These are phyloP conservation scores for Cladosporium colombiae DNA, from an alignment of 2,329 filamentous ascomycete genomes.

Conservation along the genomic window DNA sequence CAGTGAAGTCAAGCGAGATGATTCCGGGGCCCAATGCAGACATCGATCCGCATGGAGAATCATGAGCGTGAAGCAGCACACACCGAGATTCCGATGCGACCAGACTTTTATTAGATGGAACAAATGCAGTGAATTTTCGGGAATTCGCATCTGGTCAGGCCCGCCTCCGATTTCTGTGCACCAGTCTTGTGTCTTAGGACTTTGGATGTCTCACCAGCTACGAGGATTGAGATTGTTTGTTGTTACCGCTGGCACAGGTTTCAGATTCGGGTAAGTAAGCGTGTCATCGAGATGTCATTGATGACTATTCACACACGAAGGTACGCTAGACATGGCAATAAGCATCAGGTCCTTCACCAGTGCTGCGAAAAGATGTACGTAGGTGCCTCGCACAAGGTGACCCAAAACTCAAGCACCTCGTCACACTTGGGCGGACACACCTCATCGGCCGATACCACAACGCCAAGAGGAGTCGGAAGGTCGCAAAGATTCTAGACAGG, in stretches of 20 bases:
- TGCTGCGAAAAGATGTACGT: no score
- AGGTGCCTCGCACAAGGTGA: no score
- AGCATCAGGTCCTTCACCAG: no score
- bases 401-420: background rate
- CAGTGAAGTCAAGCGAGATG: no score
- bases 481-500: conserved; percentile 5
- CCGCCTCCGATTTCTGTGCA: background rate
- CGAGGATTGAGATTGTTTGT: background rate
- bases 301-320: no score
- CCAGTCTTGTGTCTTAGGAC: background rate
- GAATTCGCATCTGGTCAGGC: background rate
- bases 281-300: background rate
- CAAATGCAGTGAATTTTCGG: background rate
- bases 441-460: conserved; percentile 12
- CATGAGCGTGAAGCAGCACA: background rate
- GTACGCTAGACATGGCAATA: no score
- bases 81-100: background rate
- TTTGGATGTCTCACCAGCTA: background rate
- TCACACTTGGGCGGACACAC: background rate
- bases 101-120: background rate
- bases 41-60: background rate
- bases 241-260: background rate
- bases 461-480: conserved; percentile 3
- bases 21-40: no score
- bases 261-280: background rate